phyloP scores from a whole-genome alignment of 2,329 filamentous ascomycete species.

The Huntiella decipiens region DNA sequence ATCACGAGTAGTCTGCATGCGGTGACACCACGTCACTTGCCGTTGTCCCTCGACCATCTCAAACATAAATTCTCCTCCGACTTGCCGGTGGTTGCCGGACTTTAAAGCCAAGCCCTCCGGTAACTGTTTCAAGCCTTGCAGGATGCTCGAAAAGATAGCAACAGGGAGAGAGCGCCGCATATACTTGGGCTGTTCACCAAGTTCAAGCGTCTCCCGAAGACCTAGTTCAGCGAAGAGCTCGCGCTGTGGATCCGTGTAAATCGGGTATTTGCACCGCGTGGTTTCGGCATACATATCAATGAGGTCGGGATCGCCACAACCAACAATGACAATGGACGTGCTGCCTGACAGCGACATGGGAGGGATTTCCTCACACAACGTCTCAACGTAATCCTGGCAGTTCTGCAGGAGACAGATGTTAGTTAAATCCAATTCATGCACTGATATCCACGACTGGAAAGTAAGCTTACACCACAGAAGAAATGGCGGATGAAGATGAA shows the following conservation, averaged over 20 bases:
- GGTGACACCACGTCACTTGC: constrained; percentile 57
- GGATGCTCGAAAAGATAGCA: constrained; percentile 30
- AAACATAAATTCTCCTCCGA: constrained; percentile 66
- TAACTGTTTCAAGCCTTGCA: constrained; percentile 40
- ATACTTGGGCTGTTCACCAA: constrained; percentile 45
- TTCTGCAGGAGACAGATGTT: constrained; percentile 27
- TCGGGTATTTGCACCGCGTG: constrained; percentile 49
- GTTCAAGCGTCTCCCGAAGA: constrained; percentile 44
- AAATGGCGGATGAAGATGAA: constrained; percentile 64
- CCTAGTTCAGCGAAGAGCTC: constrained; percentile 47
- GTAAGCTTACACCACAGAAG: constrained; percentile 49
- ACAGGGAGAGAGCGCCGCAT: constrained; percentile 35
- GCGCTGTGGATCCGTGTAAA: constrained; percentile 56
- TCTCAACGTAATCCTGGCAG: constrained; percentile 56
- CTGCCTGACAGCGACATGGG: constrained; percentile 30
- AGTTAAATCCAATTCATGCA: not conserved
- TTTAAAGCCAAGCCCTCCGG: constrained; percentile 38
- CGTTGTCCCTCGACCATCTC: constrained; percentile 35
- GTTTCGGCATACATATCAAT: constrained; percentile 46
- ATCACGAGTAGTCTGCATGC: constrained; percentile 62
- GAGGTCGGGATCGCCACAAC: constrained; percentile 49
- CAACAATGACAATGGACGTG: constrained; percentile 50
- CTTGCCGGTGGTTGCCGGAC: constrained; percentile 47
- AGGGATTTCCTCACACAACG: constrained; percentile 39
- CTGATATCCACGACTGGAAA: not conserved